phyloP scores from a whole-genome alignment of 768 basidiomycete genomes.

The Hygrophoropsis aurantiaca region DNA sequence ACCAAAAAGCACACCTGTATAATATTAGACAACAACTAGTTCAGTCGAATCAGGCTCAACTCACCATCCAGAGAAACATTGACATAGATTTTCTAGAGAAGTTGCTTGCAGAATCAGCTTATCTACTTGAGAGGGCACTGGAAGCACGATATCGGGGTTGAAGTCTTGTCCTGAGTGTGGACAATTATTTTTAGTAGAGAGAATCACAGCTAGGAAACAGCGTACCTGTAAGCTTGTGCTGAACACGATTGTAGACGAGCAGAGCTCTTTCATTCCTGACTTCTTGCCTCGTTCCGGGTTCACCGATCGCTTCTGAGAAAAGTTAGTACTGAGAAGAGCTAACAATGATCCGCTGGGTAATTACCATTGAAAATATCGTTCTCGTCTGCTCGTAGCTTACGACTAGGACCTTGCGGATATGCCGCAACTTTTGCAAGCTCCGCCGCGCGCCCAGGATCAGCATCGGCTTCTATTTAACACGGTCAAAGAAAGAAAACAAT shows the following conservation, averaged over 20 bases:
- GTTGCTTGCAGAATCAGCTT: conserved; percentile 92
- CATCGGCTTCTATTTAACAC: conserved; percentile 37
- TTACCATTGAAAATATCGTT: conserved; percentile 90
- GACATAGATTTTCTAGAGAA: conserved; percentile 91
- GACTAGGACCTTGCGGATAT: conserved; percentile 75
- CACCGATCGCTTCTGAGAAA: conserved; percentile 42
- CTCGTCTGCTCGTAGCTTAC: conserved; percentile 88
- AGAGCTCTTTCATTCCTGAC: conserved; percentile 89
- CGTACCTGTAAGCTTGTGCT: conserved; percentile 89
- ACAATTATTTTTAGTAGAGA: not conserved
- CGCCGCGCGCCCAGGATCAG: conserved; percentile 52
- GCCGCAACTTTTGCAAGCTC: conserved; percentile 68
- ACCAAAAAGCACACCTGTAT: conserved; percentile 77
- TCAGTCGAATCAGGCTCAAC: conserved; percentile 14
- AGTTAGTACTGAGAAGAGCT: conserved; percentile 1
- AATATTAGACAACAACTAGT: conserved; percentile 1
- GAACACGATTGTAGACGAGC: conserved; percentile 90
- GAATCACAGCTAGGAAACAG: conserved; percentile 2
- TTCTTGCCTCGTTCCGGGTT: conserved; percentile 68
- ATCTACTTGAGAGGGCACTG: conserved; percentile 85
- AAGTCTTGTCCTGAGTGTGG: conserved; percentile 78
- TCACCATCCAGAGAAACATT: conserved; percentile 94
- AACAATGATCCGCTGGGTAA: conserved; percentile 12
- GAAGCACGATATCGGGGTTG: conserved; percentile 74
- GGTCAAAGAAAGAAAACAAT: conserved; percentile 6